Conservation (phyloP, 129 eudicot genomes). For the Smallanthus sonchifolius region DNA sequence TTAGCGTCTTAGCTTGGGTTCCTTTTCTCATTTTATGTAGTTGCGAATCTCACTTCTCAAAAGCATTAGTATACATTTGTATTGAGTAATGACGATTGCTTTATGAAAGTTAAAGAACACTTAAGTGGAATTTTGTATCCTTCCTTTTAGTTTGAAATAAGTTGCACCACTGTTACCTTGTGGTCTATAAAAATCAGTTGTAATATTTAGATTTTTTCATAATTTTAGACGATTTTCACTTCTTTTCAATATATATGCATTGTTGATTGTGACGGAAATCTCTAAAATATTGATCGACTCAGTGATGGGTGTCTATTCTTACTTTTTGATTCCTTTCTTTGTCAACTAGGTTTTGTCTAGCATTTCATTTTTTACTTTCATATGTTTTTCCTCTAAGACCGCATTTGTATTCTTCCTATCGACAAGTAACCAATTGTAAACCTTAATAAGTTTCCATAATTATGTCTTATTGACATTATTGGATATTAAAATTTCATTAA, state of each 20-base stretch:
- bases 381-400: background rate
- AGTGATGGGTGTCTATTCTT: background rate
- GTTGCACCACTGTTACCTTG: slow-evolving; percentile 3
- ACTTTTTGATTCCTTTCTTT: slow-evolving; percentile 11
- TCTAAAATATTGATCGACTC: background rate
- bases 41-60: slow-evolving; percentile 19
- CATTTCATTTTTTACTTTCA: background rate
- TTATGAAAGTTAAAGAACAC: slow-evolving; percentile 16
- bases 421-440: background rate
- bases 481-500: background rate
- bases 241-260: background rate
- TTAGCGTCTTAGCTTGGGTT: slow-evolving; percentile 20
- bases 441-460: background rate
- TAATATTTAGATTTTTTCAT: background rate
- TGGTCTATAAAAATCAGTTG: background rate
- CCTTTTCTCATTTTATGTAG: background rate
- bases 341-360: background rate
- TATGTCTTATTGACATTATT: background rate
- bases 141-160: slow-evolving; percentile 14
- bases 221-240: background rate
- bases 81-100: slow-evolving; percentile 4
- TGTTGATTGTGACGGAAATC: slow-evolving; percentile 2
- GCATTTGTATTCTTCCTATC: background rate
- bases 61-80: slow-evolving; percentile 20
- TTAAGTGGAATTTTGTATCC: slow-evolving; percentile 14